Base-by-base conservation (phyloP, 2,329 filamentous ascomycete species). In the Pestalotiopsis sp. region DNA sequence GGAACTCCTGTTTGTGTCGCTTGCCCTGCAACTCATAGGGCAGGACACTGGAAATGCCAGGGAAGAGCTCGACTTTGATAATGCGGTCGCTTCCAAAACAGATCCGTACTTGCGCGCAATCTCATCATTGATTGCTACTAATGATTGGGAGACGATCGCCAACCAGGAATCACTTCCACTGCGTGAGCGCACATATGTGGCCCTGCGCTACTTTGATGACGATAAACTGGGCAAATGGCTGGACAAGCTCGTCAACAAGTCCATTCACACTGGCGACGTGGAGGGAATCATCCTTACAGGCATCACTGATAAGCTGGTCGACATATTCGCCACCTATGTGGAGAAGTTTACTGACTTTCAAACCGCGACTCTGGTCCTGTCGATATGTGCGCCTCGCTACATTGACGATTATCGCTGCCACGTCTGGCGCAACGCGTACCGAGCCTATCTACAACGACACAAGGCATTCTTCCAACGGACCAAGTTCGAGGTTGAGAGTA, bases 31-130 rank as follows among this genome's bases (percentile, higher is more conserved):
- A 72, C 86, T 91, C 31, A 88, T 90, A 71, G 83, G 85, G 27
- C 85, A 84, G 13, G 83, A 83, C 68, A 81, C 80, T 61, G 78
- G 80, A 56, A 73, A 82, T 4, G 79, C 79, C 57, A 84, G 84
- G 70, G 83, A 85, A 71, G 82, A 86, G 69, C 82, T 90, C 27
- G 87, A 89, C 73, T 87, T 89, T 73, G 87, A 90, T 76, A 86
- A 88, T 68, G 82, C 82, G 2, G 83, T 88, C 14, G 87, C 89
- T 31, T 89, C 87, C 69, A 88, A 91, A 70, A 90, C 91, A 0
- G 92, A 96, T 74, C 91, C 93, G 0, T 95, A 95, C 76, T 86
- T 96, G 27, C 91, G 93, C 67, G 93, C 92, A 5, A 91, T 96
- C 62, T 93, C 94, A 27, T 90, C 91, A 3, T 90, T 93, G 72